phyloP scores from a whole-genome alignment of 805 yeast species.

The Ogataea pini region DNA sequence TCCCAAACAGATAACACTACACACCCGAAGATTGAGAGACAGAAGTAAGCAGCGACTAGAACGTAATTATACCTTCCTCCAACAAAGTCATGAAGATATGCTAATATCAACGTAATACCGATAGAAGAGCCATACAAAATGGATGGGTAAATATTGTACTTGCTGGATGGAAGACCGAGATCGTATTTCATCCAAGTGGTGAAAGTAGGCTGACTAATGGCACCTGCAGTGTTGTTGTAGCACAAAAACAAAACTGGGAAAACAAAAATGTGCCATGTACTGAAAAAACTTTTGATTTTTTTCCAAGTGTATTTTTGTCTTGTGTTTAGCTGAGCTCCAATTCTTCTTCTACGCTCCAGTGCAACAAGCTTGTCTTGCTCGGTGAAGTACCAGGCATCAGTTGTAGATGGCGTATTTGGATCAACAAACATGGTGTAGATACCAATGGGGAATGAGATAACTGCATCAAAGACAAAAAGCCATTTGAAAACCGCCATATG shows the following conservation, averaged over 20 bases:
- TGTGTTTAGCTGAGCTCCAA: slow-evolving; percentile 45
- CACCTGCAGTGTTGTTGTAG: slow-evolving; percentile 39
- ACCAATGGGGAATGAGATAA: slow-evolving; percentile 39
- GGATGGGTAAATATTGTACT: slow-evolving; percentile 46
- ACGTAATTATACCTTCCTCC: slow-evolving; percentile 39
- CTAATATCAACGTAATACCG: slow-evolving; percentile 36
- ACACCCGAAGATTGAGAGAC: slow-evolving; percentile 42
- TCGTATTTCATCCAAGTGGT: slow-evolving; percentile 44
- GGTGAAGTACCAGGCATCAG: slow-evolving; percentile 42
- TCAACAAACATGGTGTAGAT: slow-evolving; percentile 44
- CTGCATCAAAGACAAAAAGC: slow-evolving; percentile 49
- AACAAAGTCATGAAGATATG: slow-evolving; percentile 40
- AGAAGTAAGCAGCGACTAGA: slow-evolving; percentile 41
- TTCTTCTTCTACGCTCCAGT: slow-evolving; percentile 43
- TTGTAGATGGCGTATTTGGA: slow-evolving; percentile 49
- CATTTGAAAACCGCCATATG: slow-evolving; percentile 42
- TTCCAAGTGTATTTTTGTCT: slow-evolving; percentile 42
- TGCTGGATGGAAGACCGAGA: slow-evolving; percentile 33
- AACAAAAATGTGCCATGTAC: slow-evolving; percentile 50
- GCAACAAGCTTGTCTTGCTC: slow-evolving; percentile 43
- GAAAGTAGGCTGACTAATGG: slow-evolving; percentile 43
- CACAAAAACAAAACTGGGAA: slow-evolving; percentile 44
- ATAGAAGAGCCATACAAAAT: slow-evolving; percentile 41
- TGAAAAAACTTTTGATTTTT: slow-evolving; percentile 41
- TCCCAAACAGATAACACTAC: slow-evolving; percentile 47